phyloP scores from a whole-genome alignment of 1,139 yeast genomes.

The Debaryomyces fabryi region DNA sequence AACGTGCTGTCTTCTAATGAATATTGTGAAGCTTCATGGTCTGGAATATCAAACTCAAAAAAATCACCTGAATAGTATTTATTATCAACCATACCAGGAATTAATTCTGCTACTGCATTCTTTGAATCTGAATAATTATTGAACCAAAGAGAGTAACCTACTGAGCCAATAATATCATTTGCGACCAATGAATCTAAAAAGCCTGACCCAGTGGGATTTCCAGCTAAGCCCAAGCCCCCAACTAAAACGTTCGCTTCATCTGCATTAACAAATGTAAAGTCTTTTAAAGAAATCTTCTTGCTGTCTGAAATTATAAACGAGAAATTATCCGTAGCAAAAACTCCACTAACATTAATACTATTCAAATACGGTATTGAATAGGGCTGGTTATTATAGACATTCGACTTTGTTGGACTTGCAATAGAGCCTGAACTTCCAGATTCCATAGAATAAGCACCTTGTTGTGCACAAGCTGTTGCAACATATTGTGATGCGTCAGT shows the following conservation, averaged over 20 bases:
- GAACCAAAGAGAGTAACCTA: conserved; percentile 61
- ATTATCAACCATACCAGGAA: conserved; percentile 64
- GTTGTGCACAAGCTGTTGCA: conserved; percentile 31
- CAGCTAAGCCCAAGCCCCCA: conserved; percentile 57
- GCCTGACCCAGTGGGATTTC: conserved; percentile 39
- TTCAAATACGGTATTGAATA: conserved; percentile 32
- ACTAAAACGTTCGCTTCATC: conserved; percentile 24
- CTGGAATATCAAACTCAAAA: conserved; percentile 49
- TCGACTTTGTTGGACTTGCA: conserved; percentile 10
- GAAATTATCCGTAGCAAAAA: conserved; percentile 27
- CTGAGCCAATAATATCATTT: conserved; percentile 38
- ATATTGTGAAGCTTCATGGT: conserved; percentile 30
- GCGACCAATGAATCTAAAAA: conserved; percentile 41
- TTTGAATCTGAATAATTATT: conserved; percentile 20
- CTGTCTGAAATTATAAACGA: conserved; percentile 19
- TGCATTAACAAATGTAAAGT: conserved; percentile 35
- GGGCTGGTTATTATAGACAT: conserved; percentile 1
- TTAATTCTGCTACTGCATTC: conserved; percentile 36
- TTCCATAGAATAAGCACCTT: conserved; percentile 24
- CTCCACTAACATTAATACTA: conserved; percentile 31
- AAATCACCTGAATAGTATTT: conserved; percentile 49
- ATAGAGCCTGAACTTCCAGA: conserved; percentile 9
- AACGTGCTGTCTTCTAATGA: conserved; percentile 23
- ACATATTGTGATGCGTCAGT: conserved; percentile 24
- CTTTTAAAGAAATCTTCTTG: conserved; percentile 17